Evolutionary conservation across 768 basidiomycete genomes (phyloP), one percentile per base, ranked within the genome.

Genomic region (Termitomyces sp.): DNA sequence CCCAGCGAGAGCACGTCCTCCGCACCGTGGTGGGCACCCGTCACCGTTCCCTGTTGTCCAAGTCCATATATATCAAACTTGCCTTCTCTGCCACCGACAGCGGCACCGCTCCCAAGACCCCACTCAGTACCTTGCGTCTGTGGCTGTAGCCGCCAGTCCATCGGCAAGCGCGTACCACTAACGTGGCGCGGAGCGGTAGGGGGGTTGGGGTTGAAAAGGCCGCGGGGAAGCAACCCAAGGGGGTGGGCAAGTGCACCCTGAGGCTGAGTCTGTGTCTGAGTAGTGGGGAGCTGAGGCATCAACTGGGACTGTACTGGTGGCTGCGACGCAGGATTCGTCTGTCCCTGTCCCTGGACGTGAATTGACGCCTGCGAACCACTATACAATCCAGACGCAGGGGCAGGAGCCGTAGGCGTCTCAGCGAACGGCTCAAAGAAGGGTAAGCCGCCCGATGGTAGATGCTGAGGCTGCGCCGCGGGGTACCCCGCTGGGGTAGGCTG

Each of bases 111-210:
- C 4, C n/a, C 30, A 20, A 43, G 22, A 13, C 28, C 50, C 58
- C 56, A 65, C 43, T 60, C 58, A 44, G 6, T 26, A 22, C 24
- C 48, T 45, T 32, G 90, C 33, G 61, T 56, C 44, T 68, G 74
- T 22, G 66, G 67, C 24, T 74, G 75, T 26, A 72, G 66, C 33
- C 73, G 68, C 69, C 77, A 79, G 48, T 76, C 74, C 67, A 75
- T 67, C 18, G 18, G 58, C 43, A 14, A 66, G 63, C 2, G 66
- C 63, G 14, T 32, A 38, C 28, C n/a, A n/a, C n/a, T n/a, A n/a
- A n/a, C n/a, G n/a, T n/a, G n/a, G n/a, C n/a, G n/a, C n/a, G n/a
- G n/a, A n/a, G n/a, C n/a, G n/a, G n/a, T n/a, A n/a, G n/a, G n/a
- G n/a, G n/a, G n/a, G n/a, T n/a, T n/a, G n/a, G n/a, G n/a, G n/a